Base-by-base conservation (phyloP, 2,329 filamentous ascomycete species). In the Chalaropsis ovoidea region DNA sequence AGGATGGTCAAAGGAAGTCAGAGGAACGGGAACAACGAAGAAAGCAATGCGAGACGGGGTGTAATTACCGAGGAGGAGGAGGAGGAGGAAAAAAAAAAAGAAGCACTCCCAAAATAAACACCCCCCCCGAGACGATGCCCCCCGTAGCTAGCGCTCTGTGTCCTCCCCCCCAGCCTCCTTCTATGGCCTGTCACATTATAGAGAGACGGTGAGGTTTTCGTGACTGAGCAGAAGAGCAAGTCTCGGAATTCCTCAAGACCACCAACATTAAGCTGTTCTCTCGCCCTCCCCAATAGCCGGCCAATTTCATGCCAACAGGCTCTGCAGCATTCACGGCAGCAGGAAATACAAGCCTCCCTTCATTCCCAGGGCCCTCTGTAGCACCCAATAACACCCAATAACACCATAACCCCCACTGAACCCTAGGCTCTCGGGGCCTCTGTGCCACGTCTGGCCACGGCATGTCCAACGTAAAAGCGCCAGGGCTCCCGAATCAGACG, bases 21-120 rank as follows among this genome's bases (percentile, higher is more conserved):
- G 31, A 58, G 27, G 54, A 58, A 58, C 27, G 54, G 54, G 54
- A 58, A 58, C 54, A 58, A 58, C 54, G 54, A 58, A 58, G 54
- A 58, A 58, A 58, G 54, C 31, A 58, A 58, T 58, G 54, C 54
- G 54, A 35, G 54, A 58, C 54, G 27, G 54, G 54, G 39, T 35
- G 24, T 58, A 58, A 58, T 58, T 58, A 58, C 54, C 54, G 54
- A 58, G 43, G 43, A 39, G 31, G 31, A 61, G 56, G 39, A 19
- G 43, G 3, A 35, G 24, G 41, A 17, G 15, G 10, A n/a, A 45
- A 62, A 35, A 22, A 27, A 42, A 27, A 47, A n/a, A 43, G 19
- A 43, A 5, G 8, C 13, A 56, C 52, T 27, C 52, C 52, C 52
- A 31, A 31, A 58, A 10, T 5, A 39, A 35, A 58, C 24, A 39